phyloP scores from a whole-genome alignment of 23 red algal genomes.

The Gracilariopsis chorda region DNA sequence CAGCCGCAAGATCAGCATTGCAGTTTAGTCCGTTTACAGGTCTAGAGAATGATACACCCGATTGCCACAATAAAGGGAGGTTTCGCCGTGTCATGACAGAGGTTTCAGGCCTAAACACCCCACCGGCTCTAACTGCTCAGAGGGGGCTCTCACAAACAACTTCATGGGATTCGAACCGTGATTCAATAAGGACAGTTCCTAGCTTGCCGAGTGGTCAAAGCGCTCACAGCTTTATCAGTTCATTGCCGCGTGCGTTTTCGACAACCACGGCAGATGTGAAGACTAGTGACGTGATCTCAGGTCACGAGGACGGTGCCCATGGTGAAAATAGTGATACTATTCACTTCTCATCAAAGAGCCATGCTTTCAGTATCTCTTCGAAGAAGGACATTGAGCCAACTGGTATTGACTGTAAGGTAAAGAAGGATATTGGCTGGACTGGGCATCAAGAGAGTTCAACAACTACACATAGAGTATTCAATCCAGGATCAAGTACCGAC shows the following conservation, averaged over 20 bases:
- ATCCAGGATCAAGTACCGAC: neutral
- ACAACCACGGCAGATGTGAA: neutral
- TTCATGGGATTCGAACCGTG: neutral
- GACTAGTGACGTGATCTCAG: too few relatives aligned
- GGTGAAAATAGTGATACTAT: too few relatives aligned
- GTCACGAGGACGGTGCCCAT: too few relatives aligned
- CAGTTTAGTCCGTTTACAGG: neutral
- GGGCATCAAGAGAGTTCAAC: too few relatives aligned
- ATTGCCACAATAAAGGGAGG: neutral
- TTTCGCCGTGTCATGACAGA: neutral
- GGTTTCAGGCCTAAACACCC: neutral
- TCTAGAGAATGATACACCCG: neutral
- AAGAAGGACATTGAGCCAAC: too few relatives aligned
- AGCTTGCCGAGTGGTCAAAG: neutral
- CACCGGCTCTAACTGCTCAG: neutral
- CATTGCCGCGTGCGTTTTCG: neutral
- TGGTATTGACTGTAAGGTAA: too few relatives aligned
- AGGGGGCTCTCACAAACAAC: neutral
- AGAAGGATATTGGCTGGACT: too few relatives aligned
- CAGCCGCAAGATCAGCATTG: neutral
- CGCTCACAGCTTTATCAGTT: neutral
- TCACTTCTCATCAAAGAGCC: too few relatives aligned
- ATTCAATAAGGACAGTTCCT: neutral
- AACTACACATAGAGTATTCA: neutral
- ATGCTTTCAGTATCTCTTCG: too few relatives aligned